Percentiles rank a stretch among this genome's conserved stretches.
Conservation (phyloP, 257 asterid species). For the Solanum chmielewskii region DNA sequence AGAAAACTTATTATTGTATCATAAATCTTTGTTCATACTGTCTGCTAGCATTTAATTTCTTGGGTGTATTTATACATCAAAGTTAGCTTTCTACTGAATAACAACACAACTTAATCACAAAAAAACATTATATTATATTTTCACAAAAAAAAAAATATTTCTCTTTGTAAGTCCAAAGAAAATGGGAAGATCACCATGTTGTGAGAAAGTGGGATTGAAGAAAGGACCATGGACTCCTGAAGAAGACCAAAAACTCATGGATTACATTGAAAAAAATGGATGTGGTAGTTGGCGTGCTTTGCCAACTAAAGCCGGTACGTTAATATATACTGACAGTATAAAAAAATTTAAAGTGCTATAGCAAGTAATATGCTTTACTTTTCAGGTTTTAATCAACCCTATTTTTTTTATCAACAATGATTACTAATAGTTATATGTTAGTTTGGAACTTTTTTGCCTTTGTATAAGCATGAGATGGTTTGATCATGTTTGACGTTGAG, state of each 20-base stretch:
- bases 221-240: not conserved
- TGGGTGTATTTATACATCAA: not conserved
- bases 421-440: not conserved
- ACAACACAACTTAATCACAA: not conserved
- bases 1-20: not conserved
- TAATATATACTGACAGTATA: not conserved
- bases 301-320: not conserved
- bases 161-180: not conserved
- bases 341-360: not conserved
- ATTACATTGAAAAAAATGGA: not conserved
- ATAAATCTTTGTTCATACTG: not conserved
- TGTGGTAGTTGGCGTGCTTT: conserved; percentile 1
- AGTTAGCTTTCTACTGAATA: not conserved
- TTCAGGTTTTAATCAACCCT: not conserved
- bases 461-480: not conserved
- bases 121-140: not conserved
- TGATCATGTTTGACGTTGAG: not conserved
- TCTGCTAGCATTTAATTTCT: not conserved
- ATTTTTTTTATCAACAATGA: not conserved
- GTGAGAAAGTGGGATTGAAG: not conserved
- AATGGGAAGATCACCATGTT: conserved; percentile 2
- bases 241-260: not conserved
- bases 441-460: not conserved
- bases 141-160: too few relatives aligned
- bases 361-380: not conserved